Conservation (phyloP, 129 eudicot species). For the Daucus carota region DH1_v3.0 NC_030382.2:33165501-33166000, state of each 20-base stretch:
- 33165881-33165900: slow-evolving; percentile 93
- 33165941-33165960: slow-evolving; percentile 93
- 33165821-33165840: slow-evolving; percentile 80
- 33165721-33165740: background rate
- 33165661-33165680: background rate
- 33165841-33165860: slow-evolving; percentile 44
- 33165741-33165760: background rate
- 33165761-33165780: slow-evolving; percentile 37
- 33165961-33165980: slow-evolving; percentile 91
- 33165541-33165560: background rate
- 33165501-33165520: background rate
- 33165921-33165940: slow-evolving; percentile 91
- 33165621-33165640: background rate
- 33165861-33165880: slow-evolving; percentile 42
- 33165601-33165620: background rate
- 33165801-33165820: slow-evolving; percentile 95
- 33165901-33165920: slow-evolving; percentile 71
- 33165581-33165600: background rate
- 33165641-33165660: background rate
- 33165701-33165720: background rate
- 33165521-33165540: background rate
- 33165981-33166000: slow-evolving; percentile 88
- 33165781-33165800: slow-evolving; percentile 96
- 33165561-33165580: background rate
- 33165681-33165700: background rate